Evolutionary conservation across 176 grass and related monocot genomes (phyloP).

Genomic region (Raddia guianensis): DNA sequence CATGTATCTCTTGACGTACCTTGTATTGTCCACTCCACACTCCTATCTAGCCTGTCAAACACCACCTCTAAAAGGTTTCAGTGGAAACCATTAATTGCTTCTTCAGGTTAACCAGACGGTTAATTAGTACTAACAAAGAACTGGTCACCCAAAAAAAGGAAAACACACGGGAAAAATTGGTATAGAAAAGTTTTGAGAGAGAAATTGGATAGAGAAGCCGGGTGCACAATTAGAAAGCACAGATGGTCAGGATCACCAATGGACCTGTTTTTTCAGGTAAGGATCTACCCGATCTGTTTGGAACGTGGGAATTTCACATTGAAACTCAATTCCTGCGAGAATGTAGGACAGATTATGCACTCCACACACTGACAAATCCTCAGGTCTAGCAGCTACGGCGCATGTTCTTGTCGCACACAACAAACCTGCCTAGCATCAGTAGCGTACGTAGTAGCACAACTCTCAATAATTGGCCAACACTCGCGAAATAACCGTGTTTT

Average conservation of each 20-base stretch:
- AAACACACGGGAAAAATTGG: not conserved
- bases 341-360: too few relatives aligned
- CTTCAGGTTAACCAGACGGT: not conserved
- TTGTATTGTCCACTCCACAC: not conserved
- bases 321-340: too few relatives aligned
- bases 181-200: too few relatives aligned
- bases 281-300: too few relatives aligned
- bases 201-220: not conserved
- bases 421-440: not conserved
- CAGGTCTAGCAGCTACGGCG: not conserved
- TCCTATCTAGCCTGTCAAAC: not conserved
- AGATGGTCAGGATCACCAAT: not conserved
- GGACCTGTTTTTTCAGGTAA: too few relatives aligned
- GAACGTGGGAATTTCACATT: too few relatives aligned
- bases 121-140: not conserved
- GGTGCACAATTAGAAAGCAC: not conserved
- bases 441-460: too few relatives aligned
- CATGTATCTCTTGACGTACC: slow-evolving; percentile 33
- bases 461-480: too few relatives aligned
- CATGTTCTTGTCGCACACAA: not conserved
- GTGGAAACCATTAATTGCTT: slow-evolving; percentile 1
- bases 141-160: not conserved
- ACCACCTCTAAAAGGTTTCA: not conserved
- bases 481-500: not conserved
- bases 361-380: not conserved